Conservation (phyloP, 2,329 filamentous ascomycete genomes). For the Aspergillus felis region DNA sequence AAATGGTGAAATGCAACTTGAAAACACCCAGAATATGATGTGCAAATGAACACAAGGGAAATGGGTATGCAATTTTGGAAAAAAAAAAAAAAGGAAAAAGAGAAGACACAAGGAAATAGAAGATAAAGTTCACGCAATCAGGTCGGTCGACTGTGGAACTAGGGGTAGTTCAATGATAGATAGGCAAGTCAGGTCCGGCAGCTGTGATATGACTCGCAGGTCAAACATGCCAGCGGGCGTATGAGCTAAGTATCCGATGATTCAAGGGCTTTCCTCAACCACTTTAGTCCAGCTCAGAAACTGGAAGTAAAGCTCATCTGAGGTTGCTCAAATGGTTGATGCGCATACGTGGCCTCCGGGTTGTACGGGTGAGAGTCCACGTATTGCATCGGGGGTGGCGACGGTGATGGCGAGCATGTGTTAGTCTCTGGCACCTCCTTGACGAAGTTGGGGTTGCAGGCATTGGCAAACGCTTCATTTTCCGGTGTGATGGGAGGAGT, state of each 20-base stretch:
- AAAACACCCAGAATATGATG: slow-evolving; percentile 26
- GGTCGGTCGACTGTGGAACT: neutral
- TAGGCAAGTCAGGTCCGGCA: slow-evolving; percentile 9
- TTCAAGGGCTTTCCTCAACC: slow-evolving; percentile 2
- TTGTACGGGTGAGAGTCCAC: slow-evolving; percentile 34
- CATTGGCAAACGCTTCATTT: slow-evolving; percentile 38
- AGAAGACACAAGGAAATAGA: slow-evolving; percentile 20
- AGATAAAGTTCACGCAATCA: neutral
- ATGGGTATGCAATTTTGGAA: slow-evolving; percentile 35
- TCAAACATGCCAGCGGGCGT: neutral
- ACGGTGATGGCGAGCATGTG: slow-evolving; percentile 37
- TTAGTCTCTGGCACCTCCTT: slow-evolving; percentile 24
- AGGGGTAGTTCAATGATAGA: slow-evolving; percentile 5
- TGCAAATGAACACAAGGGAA: slow-evolving; percentile 27
- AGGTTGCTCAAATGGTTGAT: slow-evolving; percentile 31
- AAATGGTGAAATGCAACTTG: slow-evolving; percentile 33
- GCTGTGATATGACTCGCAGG: neutral
- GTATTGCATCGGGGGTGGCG: slow-evolving; percentile 35
- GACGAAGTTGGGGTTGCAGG: slow-evolving; percentile 29
- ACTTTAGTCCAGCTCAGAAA: slow-evolving; percentile 20
- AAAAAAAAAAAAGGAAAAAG: slow-evolving; percentile 20
- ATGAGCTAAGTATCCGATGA: slow-evolving; percentile 4
- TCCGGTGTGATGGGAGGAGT: slow-evolving; percentile 48
- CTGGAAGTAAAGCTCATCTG: slow-evolving; percentile 33
- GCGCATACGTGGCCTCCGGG: slow-evolving; percentile 30